Evolutionary conservation across 2,329 filamentous ascomycete genomes (phyloP).

Genomic region (Aplosporella prunicola): DNA sequence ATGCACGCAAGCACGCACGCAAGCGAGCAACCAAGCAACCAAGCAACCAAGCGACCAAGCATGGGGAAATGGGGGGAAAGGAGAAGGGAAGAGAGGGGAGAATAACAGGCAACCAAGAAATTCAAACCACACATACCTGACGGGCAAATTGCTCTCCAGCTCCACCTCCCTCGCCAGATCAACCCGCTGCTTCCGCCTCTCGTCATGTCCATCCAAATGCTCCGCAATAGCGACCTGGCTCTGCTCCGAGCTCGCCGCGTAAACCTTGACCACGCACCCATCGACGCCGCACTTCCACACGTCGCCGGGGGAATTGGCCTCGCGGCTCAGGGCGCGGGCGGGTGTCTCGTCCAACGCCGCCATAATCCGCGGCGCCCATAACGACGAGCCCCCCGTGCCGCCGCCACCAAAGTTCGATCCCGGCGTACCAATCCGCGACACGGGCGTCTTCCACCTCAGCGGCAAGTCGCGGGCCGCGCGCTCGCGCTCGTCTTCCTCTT

Average conservation of each 20-base stretch:
- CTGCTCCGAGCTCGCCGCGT: slow-evolving; percentile 48
- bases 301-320: slow-evolving; percentile 46
- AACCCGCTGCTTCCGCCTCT: slow-evolving; percentile 43
- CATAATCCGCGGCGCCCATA: slow-evolving; percentile 1
- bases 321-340: slow-evolving; percentile 20
- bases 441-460: slow-evolving; percentile 17
- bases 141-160: slow-evolving; percentile 29
- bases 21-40: no score
- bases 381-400: no score
- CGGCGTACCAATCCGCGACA: slow-evolving; percentile 1
- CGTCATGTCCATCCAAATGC: slow-evolving; percentile 54
- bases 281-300: slow-evolving; percentile 59
- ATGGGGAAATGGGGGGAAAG: not conserved
- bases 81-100: not conserved
- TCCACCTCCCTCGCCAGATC: slow-evolving; percentile 47
- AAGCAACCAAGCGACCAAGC: no score
- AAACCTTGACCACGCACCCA: slow-evolving; percentile 55
- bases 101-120: not conserved
- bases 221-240: slow-evolving; percentile 49
- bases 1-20: no score
- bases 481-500: slow-evolving; percentile 7
- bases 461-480: slow-evolving; percentile 19
- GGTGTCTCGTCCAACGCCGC: slow-evolving; percentile 14
- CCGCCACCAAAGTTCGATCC: not conserved
- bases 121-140: slow-evolving; percentile 23